Conservation (phyloP, 768 basidiomycete species). For the Lyophyllum semitale region DNA sequence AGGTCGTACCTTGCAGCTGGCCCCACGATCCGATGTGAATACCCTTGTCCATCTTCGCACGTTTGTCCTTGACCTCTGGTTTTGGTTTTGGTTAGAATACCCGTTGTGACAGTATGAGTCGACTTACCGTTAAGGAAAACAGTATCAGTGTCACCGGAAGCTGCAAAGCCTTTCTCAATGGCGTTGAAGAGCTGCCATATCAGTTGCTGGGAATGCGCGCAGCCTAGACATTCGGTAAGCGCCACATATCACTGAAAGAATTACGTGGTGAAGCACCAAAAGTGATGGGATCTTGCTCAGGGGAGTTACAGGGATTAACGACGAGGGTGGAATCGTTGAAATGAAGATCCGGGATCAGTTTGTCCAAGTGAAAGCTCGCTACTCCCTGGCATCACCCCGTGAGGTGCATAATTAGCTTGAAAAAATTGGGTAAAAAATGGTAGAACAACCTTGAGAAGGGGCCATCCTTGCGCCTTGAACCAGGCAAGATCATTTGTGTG, state of each 20-base stretch:
- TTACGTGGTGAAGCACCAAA: constrained; percentile 46
- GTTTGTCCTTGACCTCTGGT: constrained; percentile 57
- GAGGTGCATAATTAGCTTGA: neutral
- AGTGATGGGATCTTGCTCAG: constrained; percentile 72
- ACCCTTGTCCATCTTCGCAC: constrained; percentile 71
- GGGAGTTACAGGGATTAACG: constrained; percentile 75
- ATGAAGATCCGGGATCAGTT: constrained; percentile 61
- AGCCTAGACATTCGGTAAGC: constrained; percentile 42
- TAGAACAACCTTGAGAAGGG: constrained; percentile 62
- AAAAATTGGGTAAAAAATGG: too few species aligned
- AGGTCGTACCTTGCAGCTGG: constrained; percentile 66
- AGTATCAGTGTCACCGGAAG: constrained; percentile 64
- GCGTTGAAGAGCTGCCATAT: constrained; percentile 81
- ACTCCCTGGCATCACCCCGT: constrained; percentile 45
- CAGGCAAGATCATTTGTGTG: constrained; percentile 66
- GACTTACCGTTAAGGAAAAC: constrained; percentile 59
- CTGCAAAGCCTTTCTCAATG: constrained; percentile 66
- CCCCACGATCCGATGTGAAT: constrained; percentile 75
- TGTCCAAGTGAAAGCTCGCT: constrained; percentile 72
- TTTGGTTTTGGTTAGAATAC: neutral
- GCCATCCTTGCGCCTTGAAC: constrained; percentile 76
- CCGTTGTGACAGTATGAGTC: too few species aligned
- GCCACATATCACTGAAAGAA: neutral
- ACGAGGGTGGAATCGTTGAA: constrained; percentile 75
- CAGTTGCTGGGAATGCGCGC: constrained; percentile 74